Evolutionary conservation across 2,329 filamentous ascomycete genomes (phyloP).

Genomic region (Penicillium hesseltinei): DNA sequence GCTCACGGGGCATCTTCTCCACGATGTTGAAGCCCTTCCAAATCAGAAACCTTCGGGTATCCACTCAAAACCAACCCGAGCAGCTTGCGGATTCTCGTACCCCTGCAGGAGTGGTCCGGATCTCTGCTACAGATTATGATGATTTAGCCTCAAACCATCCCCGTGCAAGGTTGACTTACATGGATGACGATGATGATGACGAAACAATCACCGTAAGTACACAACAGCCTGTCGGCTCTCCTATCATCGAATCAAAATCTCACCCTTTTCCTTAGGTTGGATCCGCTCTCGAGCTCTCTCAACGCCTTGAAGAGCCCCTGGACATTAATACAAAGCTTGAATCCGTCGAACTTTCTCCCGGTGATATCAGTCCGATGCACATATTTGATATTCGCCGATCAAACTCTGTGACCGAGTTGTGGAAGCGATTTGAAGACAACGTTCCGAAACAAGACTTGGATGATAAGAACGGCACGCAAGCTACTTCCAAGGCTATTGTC

Average conservation of each 20-base stretch:
- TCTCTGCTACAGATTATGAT: constrained; percentile 46
- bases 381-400: constrained; percentile 48
- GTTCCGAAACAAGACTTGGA: not conserved
- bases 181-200: constrained; percentile 50
- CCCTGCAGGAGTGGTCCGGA: constrained; percentile 37
- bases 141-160: constrained; percentile 41
- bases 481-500: not conserved
- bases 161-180: constrained; percentile 43
- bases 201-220: constrained; percentile 45
- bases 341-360: constrained; percentile 9
- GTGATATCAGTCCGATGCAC: constrained; percentile 38
- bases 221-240: not conserved
- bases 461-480: not conserved
- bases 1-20: constrained; percentile 3
- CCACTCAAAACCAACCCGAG: constrained; percentile 4
- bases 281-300: constrained; percentile 47
- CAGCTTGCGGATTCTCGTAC: constrained; percentile 1
- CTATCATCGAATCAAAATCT: constrained; percentile 6
- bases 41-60: constrained; percentile 37
- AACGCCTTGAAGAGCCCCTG: constrained; percentile 47
- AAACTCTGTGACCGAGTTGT: constrained; percentile 39
- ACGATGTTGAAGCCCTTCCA: constrained; percentile 44
- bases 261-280: constrained; percentile 39
- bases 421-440: constrained; percentile 34
- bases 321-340: constrained; percentile 11